phyloP scores from a whole-genome alignment of 2,329 filamentous ascomycete species.

The Pseudonectria foliicola region DNA sequence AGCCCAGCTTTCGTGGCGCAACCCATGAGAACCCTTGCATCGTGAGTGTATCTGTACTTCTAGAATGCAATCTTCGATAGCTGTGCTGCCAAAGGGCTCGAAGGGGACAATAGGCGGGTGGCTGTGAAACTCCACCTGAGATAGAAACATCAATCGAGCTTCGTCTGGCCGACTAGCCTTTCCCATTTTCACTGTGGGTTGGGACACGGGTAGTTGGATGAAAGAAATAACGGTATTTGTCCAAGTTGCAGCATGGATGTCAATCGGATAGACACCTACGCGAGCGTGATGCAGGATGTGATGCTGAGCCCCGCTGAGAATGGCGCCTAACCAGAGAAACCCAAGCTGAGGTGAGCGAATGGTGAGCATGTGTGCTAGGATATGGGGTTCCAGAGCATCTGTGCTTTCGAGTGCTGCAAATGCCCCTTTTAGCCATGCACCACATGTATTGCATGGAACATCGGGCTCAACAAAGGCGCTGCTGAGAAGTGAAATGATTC shows the following conservation, averaged over 20 bases:
- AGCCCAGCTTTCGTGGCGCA: neutral
- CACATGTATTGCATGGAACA: constrained; percentile 4
- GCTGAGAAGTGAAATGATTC: constrained; percentile 4
- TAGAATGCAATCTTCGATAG: constrained; percentile 3
- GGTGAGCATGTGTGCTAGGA: constrained; percentile 7
- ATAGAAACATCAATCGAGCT: constrained; percentile 3
- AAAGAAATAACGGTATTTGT: constrained; percentile 5
- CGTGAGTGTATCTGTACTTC: constrained; percentile 1
- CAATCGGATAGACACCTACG: constrained; percentile 1
- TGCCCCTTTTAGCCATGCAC: constrained; percentile 7
- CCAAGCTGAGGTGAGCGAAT: constrained; percentile 2
- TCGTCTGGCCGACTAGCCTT: constrained; percentile 4
- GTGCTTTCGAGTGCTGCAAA: constrained; percentile 3
- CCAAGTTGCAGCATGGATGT: constrained; percentile 4
- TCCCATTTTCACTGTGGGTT: neutral
- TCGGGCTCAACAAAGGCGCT: constrained; percentile 7
- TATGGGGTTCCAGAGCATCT: neutral
- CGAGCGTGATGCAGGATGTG: neutral
- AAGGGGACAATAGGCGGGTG: constrained; percentile 3
- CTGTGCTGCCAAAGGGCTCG: constrained; percentile 1
- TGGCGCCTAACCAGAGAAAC: constrained; percentile 3
- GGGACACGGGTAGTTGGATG: constrained; percentile 3
- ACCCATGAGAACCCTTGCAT: constrained; percentile 1
- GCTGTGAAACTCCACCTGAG: constrained; percentile 1
- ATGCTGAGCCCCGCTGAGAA: constrained; percentile 3